Base-by-base conservation (phyloP, 352 stramenopile genomes). In the Phytophthora aleatoria region DNA sequence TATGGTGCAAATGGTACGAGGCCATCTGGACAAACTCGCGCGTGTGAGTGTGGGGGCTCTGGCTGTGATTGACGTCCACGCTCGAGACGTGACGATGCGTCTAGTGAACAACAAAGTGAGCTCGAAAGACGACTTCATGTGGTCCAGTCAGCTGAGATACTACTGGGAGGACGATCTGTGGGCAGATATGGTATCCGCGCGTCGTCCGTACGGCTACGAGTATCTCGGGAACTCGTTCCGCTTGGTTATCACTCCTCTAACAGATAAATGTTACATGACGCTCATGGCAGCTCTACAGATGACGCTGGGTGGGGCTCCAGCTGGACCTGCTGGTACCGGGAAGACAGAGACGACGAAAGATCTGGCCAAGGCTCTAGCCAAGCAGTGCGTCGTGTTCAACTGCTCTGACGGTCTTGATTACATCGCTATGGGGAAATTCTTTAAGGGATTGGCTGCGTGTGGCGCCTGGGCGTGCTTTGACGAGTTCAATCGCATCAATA, bases 401-500 rank as follows among this genome's bases (percentile, higher is more conserved):
- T 98, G 94, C 66, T 98, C 91, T 0, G 95, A 98, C 50, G 92
- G 93, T 0, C 65, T 98, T 2, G 95, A 98, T 55, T 98, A 98
- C 68, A 94, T 98, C 50, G 92, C 92, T 3, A 98, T 98, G 94
- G 94, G 88, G 12, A 97, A 97, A 60, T 98, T 97, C 68, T 98
- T 97, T 70, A 95, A 95, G 49, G 86, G 94, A 0, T 71, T 98
- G 0, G 95, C 94, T 24, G 90, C 89, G 0, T 98, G 91, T 59
- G 95, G 95, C 1, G 94, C 94, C 0, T 98, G 95, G 95, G 93
- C 93, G 6, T 98, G 94, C 62, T 98, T 98, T 49, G 95, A 98
- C 45, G 95, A 98, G 79, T 98, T 98, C 73, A 98, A 98, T 61
- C 92, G 94, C 12, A 98, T 98, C 62, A 96, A 98, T 47, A 97